phyloP scores from a whole-genome alignment of 2,329 filamentous ascomycete genomes.

The Lizonia empirigonia region DNA sequence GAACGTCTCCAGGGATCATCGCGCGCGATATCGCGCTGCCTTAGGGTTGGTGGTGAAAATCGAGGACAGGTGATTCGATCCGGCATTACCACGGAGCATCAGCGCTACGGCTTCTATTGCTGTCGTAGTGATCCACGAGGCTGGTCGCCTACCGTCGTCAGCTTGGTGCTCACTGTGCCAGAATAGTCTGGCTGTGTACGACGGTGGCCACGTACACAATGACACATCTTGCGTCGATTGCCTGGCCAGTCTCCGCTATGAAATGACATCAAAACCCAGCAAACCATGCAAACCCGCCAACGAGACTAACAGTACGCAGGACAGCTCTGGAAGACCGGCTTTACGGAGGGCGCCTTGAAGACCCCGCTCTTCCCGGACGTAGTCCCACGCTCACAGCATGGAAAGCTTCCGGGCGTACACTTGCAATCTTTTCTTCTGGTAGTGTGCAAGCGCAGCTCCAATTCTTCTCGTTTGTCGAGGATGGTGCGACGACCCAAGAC shows the following conservation, averaged over 20 bases:
- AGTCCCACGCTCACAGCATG: slow-evolving; percentile 65
- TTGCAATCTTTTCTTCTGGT: slow-evolving; percentile 83
- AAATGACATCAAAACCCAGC: slow-evolving; percentile 12
- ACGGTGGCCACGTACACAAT: not conserved
- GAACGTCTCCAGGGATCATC: slow-evolving; percentile 20
- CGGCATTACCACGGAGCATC: slow-evolving; percentile 26
- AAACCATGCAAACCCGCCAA: slow-evolving; percentile 8
- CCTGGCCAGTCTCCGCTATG: slow-evolving; percentile 17
- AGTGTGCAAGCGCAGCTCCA: slow-evolving; percentile 82
- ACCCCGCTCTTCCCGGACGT: slow-evolving; percentile 80
- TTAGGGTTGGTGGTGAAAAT: slow-evolving; percentile 25
- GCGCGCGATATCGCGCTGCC: slow-evolving; percentile 29
- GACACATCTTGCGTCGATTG: slow-evolving; percentile 12
- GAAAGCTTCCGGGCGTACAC: slow-evolving; percentile 58
- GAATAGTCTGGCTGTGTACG: slow-evolving; percentile 3
- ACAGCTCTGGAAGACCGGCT: slow-evolving; percentile 77
- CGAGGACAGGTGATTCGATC: slow-evolving; percentile 28
- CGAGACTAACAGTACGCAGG: slow-evolving; percentile 50
- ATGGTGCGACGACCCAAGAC: slow-evolving; percentile 49
- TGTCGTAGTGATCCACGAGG: slow-evolving; percentile 23
- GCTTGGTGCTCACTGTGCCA: not conserved
- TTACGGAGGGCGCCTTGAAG: slow-evolving; percentile 69
- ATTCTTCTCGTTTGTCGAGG: slow-evolving; percentile 67
- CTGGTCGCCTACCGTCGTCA: slow-evolving; percentile 13
- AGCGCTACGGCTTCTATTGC: slow-evolving; percentile 33